A percentile compares a stretch with the other conserved stretches of the same genome.
Conservation (phyloP, 306 rosid species). For the Sechiopsis laciniata region DNA sequence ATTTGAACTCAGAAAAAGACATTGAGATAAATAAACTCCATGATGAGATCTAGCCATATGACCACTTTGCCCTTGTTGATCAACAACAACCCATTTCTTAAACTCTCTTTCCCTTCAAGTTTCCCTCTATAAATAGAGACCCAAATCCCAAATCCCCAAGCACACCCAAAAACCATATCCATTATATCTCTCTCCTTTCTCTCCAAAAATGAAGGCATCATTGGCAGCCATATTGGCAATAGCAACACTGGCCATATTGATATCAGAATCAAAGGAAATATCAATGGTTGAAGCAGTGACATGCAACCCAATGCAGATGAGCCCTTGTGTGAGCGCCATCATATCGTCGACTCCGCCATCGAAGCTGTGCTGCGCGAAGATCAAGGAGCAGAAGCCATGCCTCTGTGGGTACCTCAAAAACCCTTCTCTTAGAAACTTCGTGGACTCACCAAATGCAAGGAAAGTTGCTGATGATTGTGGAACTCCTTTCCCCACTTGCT, state of each 20-base stretch:
- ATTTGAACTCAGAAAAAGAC: too few species aligned
- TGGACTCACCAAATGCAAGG: constrained; percentile 82
- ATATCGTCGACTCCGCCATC: constrained; percentile 72
- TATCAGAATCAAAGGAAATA: constrained; percentile 32
- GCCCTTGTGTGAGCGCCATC: constrained; percentile 83
- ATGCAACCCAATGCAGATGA: constrained; percentile 75
- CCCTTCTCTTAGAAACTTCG: constrained; percentile 83
- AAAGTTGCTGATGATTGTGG: constrained; percentile 84
- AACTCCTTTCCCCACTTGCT: constrained; percentile 88
- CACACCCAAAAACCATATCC: background rate
- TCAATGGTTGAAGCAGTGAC: constrained; percentile 49
- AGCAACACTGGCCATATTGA: constrained; percentile 30
- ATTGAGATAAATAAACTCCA: too few species aligned
- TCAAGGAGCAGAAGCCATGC: constrained; percentile 90
- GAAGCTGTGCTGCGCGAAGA: constrained; percentile 66
- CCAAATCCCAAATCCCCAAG: constrained; percentile 25
- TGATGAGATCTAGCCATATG: too few species aligned
- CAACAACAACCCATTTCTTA: background rate
- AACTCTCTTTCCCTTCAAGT: background rate
- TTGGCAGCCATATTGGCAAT: constrained; percentile 36
- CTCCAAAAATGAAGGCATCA: constrained; percentile 38
- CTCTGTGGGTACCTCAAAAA: constrained; percentile 81
- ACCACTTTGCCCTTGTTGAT: background rate
- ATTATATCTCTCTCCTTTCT: background rate
- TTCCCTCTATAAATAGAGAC: constrained; percentile 53